Base-by-base conservation (phyloP, 352 stramenopile genomes). In the Pythium volutum region DNA sequence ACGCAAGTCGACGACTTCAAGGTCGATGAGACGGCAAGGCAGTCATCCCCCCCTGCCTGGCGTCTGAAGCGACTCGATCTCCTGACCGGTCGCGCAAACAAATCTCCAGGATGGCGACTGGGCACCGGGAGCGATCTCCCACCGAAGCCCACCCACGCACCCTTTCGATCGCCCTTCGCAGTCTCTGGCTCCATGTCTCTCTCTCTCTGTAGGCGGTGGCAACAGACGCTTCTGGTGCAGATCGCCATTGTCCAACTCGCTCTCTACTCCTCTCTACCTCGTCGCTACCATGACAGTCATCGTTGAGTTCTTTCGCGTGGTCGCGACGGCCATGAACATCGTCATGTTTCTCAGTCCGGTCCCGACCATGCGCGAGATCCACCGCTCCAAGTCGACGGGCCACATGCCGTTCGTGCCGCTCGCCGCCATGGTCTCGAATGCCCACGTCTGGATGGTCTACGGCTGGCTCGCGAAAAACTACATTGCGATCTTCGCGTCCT, bases 351-450 rank as follows among this genome's bases (percentile, higher is more conserved):
- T 57, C 12, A 57, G 43, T 23, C 60, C 60, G 7, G 18, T 61
- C 4, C 60, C 42, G 15, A 53, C 45, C 18, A 45, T 62, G 7
- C 34, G 16, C 34, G 27, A 39, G 20, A 67, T 67, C 45, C 10
- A 15, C 22, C 60, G 46, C 31, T 33, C 26, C 22, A 33, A 67
- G 25, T 55, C 25, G 16, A 68, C 45, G 4, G 63, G 70, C 18
- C 62, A 76, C 27, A 66, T 77, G 69, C 57, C 65, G 25, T 39
- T 82, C 63, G 62, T 77, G 5, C 74, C 74, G 45, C 64, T 79
- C 5, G 64, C 75, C 33, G 61, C 76, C 61, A 77, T 82, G 71
- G 64, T 66, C 56, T 67, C 70, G 54, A 81, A 81, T 58, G 70
- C 70, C 64, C 63, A 74, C 65, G 39, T 73, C 12, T 81, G 73